These are phyloP conservation scores for Artemisia tridentata DNA, from an alignment of 129 eudicot genomes.

Conservation along the genomic window DNA sequence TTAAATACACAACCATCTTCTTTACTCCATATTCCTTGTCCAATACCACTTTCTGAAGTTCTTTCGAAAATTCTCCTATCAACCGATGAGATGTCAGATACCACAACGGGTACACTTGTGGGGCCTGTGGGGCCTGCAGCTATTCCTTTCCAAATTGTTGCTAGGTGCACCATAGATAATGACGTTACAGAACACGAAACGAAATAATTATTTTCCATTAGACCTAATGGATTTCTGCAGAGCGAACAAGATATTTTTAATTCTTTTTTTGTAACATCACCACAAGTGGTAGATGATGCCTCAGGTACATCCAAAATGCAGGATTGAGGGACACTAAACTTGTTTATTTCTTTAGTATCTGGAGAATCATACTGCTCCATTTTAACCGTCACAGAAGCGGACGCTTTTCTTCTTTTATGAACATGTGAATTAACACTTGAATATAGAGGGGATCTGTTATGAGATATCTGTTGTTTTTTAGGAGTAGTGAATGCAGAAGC, in stretches of 20 bases:
- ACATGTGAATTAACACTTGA: constrained; percentile 60
- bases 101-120: constrained; percentile 40
- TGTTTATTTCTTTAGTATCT: constrained; percentile 28
- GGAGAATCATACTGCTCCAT: constrained; percentile 32
- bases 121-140: not conserved
- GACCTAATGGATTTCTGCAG: constrained; percentile 71
- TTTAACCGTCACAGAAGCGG: constrained; percentile 30
- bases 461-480: constrained; percentile 35
- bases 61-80: constrained; percentile 46
- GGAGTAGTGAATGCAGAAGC: constrained; percentile 50
- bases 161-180: constrained; percentile 53
- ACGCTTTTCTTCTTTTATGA: constrained; percentile 54
- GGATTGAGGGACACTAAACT: constrained; percentile 23
- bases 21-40: constrained; percentile 83
- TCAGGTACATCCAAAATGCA: constrained; percentile 21
- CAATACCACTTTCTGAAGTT: constrained; percentile 36
- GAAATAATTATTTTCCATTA: constrained; percentile 45
- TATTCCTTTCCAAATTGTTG: constrained; percentile 44
- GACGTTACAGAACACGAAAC: constrained; percentile 50
- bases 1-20: constrained; percentile 96
- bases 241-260: constrained; percentile 56
- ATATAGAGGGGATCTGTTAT: constrained; percentile 39
- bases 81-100: constrained; percentile 49
- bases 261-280: constrained; percentile 36
- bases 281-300: constrained; percentile 33